These are phyloP conservation scores for Uronychia setigera DNA, from an alignment of 73 alveolate genomes.

Conservation along the genomic window DNA sequence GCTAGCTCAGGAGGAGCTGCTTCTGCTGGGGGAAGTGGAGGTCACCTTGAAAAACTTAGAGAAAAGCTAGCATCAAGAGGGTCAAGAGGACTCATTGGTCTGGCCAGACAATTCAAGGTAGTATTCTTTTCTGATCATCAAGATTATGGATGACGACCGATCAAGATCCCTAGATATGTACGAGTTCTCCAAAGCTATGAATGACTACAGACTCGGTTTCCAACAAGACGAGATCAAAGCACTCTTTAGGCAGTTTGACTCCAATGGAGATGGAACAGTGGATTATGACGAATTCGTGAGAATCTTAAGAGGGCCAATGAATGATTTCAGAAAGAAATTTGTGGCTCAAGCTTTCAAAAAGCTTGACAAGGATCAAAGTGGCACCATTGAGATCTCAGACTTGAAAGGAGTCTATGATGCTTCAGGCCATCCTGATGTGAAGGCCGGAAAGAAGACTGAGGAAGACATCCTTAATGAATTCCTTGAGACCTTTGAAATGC, in stretches of 20 bases:
- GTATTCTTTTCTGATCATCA: slow-evolving; percentile 23
- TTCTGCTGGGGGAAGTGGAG: not conserved
- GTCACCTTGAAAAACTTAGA: slow-evolving; percentile 63
- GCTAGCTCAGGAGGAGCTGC: slow-evolving; percentile 18
- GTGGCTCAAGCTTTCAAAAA: slow-evolving; percentile 70
- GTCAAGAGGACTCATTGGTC: slow-evolving; percentile 73
- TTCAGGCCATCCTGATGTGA: slow-evolving; percentile 31
- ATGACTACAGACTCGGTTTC: slow-evolving; percentile 69
- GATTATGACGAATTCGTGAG: slow-evolving; percentile 79
- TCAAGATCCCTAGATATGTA: slow-evolving; percentile 70
- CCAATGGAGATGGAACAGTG: slow-evolving; percentile 61
- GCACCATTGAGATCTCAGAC: slow-evolving; percentile 68
- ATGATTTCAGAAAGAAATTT: slow-evolving; percentile 61
- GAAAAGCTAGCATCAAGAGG: slow-evolving; percentile 75
- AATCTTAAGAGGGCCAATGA: slow-evolving; percentile 77
- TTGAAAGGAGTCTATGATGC: slow-evolving; percentile 59
- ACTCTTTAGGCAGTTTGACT: slow-evolving; percentile 63
- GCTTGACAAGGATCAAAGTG: slow-evolving; percentile 70
- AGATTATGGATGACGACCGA: slow-evolving; percentile 76
- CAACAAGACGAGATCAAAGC: slow-evolving; percentile 55
- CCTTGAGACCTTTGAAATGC: slow-evolving; percentile 49
- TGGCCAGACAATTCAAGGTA: slow-evolving; percentile 54
- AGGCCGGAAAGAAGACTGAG: slow-evolving; percentile 40
- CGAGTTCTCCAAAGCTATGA: slow-evolving; percentile 80
- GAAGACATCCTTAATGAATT: slow-evolving; percentile 39